Evolutionary conservation across 1,284 basidiomycete species (phyloP).

Genomic region (Ganoderma leucocontextum): DNA sequence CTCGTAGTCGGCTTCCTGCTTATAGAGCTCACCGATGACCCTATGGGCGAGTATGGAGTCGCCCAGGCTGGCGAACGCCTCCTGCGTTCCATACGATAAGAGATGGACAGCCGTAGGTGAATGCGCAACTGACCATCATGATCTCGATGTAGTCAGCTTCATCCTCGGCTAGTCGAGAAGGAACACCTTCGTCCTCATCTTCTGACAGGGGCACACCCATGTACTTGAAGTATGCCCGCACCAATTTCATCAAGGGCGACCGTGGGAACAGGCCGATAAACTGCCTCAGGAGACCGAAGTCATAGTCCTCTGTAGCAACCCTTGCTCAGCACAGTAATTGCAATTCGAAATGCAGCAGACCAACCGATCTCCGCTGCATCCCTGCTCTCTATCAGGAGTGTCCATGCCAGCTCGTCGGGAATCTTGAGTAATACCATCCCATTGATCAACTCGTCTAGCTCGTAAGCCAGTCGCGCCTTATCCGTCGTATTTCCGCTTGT

Average conservation of each 20-base stretch:
- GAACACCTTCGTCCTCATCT: constrained; percentile 43
- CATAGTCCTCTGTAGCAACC: constrained; percentile 65
- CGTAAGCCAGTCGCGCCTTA: constrained; percentile 62
- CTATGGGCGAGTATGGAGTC: constrained; percentile 79
- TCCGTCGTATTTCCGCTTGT: constrained; percentile 48
- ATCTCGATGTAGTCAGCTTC: constrained; percentile 56
- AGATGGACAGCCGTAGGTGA: background rate
- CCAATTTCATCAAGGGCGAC: constrained; percentile 62
- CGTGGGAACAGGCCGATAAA: constrained; percentile 78
- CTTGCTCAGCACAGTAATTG: background rate
- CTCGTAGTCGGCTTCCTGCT: constrained; percentile 80
- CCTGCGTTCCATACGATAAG: constrained; percentile 50
- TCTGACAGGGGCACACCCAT: constrained; percentile 57
- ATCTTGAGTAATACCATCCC: constrained; percentile 80
- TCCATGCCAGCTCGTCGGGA: constrained; percentile 85
- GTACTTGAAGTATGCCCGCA: constrained; percentile 76
- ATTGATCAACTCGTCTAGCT: constrained; percentile 73
- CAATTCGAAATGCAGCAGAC: constrained; percentile 35
- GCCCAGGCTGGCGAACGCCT: constrained; percentile 61
- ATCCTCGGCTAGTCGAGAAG: constrained; percentile 43
- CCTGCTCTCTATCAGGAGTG: constrained; percentile 77
- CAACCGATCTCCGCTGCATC: constrained; percentile 77
- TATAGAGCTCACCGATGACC: constrained; percentile 77
- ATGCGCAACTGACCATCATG: constrained; percentile 56
- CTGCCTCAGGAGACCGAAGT: constrained; percentile 65